phyloP scores from a whole-genome alignment of 1,284 basidiomycete species.

The Testicularia cyperi region DNA sequence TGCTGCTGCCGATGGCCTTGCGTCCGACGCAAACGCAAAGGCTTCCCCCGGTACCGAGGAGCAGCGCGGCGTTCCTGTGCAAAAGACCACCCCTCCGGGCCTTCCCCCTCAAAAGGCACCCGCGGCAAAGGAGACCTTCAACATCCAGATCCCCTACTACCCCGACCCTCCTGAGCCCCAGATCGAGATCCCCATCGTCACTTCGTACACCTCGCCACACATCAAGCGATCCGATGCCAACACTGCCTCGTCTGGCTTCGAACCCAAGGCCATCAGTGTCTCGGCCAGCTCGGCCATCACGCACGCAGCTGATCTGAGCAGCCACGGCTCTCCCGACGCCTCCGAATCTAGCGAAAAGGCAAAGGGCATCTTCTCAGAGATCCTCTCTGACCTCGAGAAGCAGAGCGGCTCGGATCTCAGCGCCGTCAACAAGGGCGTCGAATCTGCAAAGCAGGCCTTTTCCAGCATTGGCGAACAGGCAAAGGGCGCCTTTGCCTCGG shows the following conservation, averaged over 20 bases:
- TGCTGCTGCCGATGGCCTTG: constrained; percentile 33
- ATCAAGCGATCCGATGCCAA: constrained; percentile 11
- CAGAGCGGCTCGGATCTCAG: constrained; percentile 8
- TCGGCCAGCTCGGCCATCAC: constrained; percentile 36
- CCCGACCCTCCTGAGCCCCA: constrained; percentile 32
- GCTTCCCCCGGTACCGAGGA: constrained; percentile 18
- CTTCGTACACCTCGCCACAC: constrained; percentile 43
- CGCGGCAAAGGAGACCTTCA: constrained; percentile 42
- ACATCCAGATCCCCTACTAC: constrained; percentile 50
- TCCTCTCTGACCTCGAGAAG: constrained; percentile 25
- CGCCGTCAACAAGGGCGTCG: constrained; percentile 18
- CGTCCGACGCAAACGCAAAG: constrained; percentile 25
- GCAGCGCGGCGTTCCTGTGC: constrained; percentile 14
- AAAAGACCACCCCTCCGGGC: constrained; percentile 43
- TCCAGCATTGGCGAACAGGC: constrained; percentile 28
- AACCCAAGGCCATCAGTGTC: constrained; percentile 36
- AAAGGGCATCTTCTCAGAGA: constrained; percentile 29
- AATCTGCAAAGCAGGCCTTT: constrained; percentile 21
- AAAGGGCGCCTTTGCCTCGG: constrained; percentile 25
- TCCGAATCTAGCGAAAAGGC: not conserved
- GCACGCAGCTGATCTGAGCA: constrained; percentile 24
- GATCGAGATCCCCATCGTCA: constrained; percentile 41
- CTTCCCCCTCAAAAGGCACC: constrained; percentile 38
- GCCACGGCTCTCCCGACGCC: constrained; percentile 5
- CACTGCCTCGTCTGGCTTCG: constrained; percentile 7